Conservation (phyloP, 306 rosid genomes). For the Rosa multiflora region DNA sequence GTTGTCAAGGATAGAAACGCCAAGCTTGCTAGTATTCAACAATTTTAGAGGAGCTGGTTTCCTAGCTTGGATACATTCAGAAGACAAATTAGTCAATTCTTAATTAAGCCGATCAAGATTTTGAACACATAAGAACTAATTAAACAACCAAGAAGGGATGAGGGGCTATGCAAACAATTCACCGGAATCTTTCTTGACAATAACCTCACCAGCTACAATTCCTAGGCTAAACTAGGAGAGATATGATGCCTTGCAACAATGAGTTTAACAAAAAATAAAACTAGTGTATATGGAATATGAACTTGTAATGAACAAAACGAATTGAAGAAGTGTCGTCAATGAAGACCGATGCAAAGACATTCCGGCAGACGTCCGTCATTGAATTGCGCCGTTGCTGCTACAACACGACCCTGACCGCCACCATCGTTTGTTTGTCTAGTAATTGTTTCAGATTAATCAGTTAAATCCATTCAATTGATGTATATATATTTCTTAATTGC, state of each 20-base stretch:
- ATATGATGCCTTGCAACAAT: background rate
- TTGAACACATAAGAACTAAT: no score
- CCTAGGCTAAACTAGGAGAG: background rate
- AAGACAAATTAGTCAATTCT: no score
- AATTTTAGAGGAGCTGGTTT: no score
- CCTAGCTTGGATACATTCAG: no score
- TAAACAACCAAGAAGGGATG: no score
- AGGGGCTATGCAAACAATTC: background rate
- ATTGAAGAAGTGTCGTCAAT: background rate
- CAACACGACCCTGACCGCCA: constrained; percentile 11
- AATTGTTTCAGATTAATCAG: background rate
- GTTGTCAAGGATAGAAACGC: no score
- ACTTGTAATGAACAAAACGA: background rate
- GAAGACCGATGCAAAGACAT: background rate
- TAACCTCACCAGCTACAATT: background rate
- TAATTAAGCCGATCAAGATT: no score
- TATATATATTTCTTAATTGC: background rate
- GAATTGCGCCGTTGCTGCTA: constrained; percentile 10
- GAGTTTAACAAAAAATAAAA: background rate
- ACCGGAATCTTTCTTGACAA: background rate
- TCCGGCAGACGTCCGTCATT: background rate
- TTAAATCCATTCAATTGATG: background rate
- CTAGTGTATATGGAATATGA: background rate
- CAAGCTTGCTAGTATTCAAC: no score
- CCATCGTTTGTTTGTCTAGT: background rate